Evolutionary conservation across 179 eudicot species (phyloP).

Genomic region (Sideroxylon spinosum): DNA sequence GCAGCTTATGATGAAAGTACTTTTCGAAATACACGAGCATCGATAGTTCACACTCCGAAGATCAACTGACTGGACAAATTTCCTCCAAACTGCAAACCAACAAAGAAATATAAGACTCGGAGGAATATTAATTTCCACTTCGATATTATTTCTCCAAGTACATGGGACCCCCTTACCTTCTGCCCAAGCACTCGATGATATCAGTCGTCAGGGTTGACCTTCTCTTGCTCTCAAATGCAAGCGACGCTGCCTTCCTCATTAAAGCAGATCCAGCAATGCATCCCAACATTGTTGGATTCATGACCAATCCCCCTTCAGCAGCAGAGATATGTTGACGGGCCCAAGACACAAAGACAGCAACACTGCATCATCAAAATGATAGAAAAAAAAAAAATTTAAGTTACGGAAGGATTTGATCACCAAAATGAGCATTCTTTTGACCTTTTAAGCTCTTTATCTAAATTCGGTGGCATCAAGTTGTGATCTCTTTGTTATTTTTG

Average conservation of each 20-base stretch:
- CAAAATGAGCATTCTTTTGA: background rate
- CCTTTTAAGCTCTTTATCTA: background rate
- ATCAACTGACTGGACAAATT: conserved; percentile 44
- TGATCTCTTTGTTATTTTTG: background rate
- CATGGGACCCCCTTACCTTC: conserved; percentile 37
- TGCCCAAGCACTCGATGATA: conserved; percentile 80
- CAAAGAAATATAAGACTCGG: background rate
- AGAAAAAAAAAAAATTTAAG: background rate
- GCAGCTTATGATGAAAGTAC: background rate
- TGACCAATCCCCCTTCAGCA: conserved; percentile 23
- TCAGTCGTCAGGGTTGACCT: conserved; percentile 83
- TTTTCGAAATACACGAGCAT: too few relatives aligned
- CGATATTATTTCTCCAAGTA: background rate
- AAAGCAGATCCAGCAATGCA: conserved; percentile 81
- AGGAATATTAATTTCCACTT: background rate
- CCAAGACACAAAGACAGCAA: conserved; percentile 82
- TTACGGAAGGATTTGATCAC: background rate
- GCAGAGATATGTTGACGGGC: conserved; percentile 47
- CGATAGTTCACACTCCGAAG: background rate
- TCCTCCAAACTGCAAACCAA: conserved; percentile 67
- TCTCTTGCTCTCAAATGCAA: conserved; percentile 59
- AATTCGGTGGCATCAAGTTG: background rate
- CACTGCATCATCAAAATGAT: conserved; percentile 36
- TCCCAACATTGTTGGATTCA: conserved; percentile 61
- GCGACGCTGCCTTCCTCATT: conserved; percentile 76